These are phyloP conservation scores for Trichophyton equinum DNA, from an alignment of 2,329 filamentous ascomycete genomes.

Conservation along the genomic window DNA sequence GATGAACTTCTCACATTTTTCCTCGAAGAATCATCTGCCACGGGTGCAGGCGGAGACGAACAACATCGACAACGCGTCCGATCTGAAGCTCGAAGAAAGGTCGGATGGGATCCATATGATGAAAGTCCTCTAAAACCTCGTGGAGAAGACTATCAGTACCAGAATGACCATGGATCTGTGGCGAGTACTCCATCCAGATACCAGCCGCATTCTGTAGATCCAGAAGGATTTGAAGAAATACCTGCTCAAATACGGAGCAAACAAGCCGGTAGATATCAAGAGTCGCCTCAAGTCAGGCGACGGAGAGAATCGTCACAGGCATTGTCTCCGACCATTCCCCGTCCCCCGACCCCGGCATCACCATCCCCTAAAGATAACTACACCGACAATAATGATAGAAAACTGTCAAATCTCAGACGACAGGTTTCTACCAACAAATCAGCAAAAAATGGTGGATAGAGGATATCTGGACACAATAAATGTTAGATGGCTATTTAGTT, in stretches of 20 bases:
- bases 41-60: slow-evolving; percentile 51
- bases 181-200: slow-evolving; percentile 4
- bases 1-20: slow-evolving; percentile 87
- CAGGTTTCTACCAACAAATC: background rate
- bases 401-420: background rate
- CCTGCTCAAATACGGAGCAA: background rate
- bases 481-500: no score
- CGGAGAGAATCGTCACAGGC: background rate
- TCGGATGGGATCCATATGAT: slow-evolving; percentile 61
- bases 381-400: background rate
- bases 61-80: slow-evolving; percentile 48
- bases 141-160: slow-evolving; percentile 53
- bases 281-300: background rate
- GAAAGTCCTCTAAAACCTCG: slow-evolving; percentile 55
- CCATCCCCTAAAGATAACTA: background rate
- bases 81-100: slow-evolving; percentile 46
- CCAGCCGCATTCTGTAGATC: background rate
- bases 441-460: no score
- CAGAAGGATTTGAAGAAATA: background rate
- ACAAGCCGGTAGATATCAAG: background rate
- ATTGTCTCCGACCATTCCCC: background rate
- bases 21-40: slow-evolving; percentile 55
- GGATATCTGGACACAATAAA: background rate
- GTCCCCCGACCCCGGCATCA: background rate
- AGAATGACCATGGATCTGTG: slow-evolving; percentile 16